Conservation (phyloP, 768 basidiomycete species). For the Macrocybe gigantea region DNA sequence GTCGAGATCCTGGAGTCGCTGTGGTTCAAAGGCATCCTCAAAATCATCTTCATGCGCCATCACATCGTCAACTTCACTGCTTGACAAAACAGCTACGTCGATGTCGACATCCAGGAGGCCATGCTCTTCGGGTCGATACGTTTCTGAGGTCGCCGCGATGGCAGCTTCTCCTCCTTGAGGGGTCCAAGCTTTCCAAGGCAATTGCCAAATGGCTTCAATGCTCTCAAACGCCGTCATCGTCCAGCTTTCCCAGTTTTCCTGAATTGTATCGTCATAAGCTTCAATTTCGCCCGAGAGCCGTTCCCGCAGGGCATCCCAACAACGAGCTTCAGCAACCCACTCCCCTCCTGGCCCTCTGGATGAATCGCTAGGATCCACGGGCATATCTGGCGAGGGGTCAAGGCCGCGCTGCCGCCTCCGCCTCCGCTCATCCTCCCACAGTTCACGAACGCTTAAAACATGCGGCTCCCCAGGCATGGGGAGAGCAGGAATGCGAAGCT, state of each 20-base stretch:
- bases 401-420: conserved; percentile 65
- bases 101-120: too few relatives aligned
- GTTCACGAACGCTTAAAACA: conserved; percentile 82
- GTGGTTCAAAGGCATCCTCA: too few relatives aligned
- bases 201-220: conserved; percentile 80
- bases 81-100: too few relatives aligned
- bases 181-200: conserved; percentile 51
- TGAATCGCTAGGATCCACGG: conserved; percentile 61
- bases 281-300: conserved; percentile 47
- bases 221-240: conserved; percentile 91
- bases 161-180: too few relatives aligned
- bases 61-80: too few relatives aligned
- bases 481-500: conserved; percentile 62
- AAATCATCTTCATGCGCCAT: too few relatives aligned
- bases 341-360: conserved; percentile 49
- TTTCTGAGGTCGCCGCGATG: too few relatives aligned
- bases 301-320: conserved; percentile 67
- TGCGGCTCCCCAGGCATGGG: conserved; percentile 59
- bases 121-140: too few relatives aligned
- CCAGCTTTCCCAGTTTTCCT: conserved; percentile 57
- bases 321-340: conserved; percentile 70
- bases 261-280: conserved; percentile 9
- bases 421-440: conserved; percentile 94
- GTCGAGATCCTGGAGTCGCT: too few relatives aligned
- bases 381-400: conserved; percentile 66